Conservation (phyloP, 306 rosid species). For the Cucurbita argyrosperma region DNA sequence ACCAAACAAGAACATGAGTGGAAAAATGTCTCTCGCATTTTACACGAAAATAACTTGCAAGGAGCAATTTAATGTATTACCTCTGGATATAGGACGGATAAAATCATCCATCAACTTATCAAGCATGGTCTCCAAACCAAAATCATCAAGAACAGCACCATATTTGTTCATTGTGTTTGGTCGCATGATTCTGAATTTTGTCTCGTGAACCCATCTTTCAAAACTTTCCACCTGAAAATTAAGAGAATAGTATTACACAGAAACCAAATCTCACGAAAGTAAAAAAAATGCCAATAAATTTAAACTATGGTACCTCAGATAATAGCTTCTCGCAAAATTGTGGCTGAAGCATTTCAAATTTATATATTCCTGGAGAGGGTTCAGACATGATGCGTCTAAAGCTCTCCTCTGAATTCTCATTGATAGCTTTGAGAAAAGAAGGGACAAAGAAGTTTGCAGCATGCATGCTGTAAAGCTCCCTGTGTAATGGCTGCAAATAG, state of each 20-base stretch:
- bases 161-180: slow-evolving; percentile 84
- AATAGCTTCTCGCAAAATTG: slow-evolving; percentile 59
- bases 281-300: neutral
- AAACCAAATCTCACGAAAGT: slow-evolving; percentile 5
- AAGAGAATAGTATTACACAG: slow-evolving; percentile 6
- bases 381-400: slow-evolving; percentile 48
- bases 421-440: slow-evolving; percentile 75
- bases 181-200: slow-evolving; percentile 72
- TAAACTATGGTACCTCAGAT: slow-evolving; percentile 59
- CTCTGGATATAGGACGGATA: slow-evolving; percentile 61
- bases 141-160: slow-evolving; percentile 94
- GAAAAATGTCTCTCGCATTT: neutral
- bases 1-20: slow-evolving; percentile 13
- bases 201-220: slow-evolving; percentile 74
- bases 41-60: neutral
- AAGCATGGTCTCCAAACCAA: slow-evolving; percentile 82
- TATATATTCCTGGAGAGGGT: slow-evolving; percentile 51
- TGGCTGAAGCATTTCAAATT: slow-evolving; percentile 82
- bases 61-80: slow-evolving; percentile 13
- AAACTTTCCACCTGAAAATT: slow-evolving; percentile 77
- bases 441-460: slow-evolving; percentile 61
- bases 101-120: slow-evolving; percentile 58
- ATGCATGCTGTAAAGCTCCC: slow-evolving; percentile 55
- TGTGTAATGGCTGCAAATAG: slow-evolving; percentile 47
- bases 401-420: slow-evolving; percentile 54